Base-by-base conservation (phyloP, 1,284 basidiomycete genomes). In the Megacollybia platyphylla region DNA sequence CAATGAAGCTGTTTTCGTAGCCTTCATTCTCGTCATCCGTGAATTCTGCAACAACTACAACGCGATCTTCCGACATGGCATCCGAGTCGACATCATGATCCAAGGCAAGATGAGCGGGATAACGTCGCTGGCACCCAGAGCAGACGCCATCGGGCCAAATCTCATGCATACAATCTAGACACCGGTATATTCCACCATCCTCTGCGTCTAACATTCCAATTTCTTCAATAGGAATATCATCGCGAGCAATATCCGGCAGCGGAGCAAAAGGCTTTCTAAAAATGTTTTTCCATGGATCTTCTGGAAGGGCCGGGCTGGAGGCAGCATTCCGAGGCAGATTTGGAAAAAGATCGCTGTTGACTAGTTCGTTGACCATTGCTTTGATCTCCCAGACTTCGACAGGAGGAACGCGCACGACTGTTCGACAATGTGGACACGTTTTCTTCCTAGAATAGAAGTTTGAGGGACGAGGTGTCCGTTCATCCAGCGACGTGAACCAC, bases 371-470 rank as follows among this genome's bases (percentile, higher is more conserved):
- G 11, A 81, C 78, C 61, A 85, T 73, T 46, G 70, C 68, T 55
- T 86, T 86, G 49, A 86, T 63, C 7, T 63, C 65, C 76, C 79
- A 87, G n/a, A 81, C 71, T 55, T 79, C 78, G 4, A 76, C 67
- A 0, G 84, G 84, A 3, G 77, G 70, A 7, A 76, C 70, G 8
- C 55, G 57, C 11, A 87, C 66, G 11, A 67, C 54, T 0, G 75
- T 69, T 27, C 85, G 78, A 51, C 84, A 87, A 37, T 82, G 70
- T 0, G 84, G 84, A 49, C 85, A 87, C 1, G 76, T 81, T 57
- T 87, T 87, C 57, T 65, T 60, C 51, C 70, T 59, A 47, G 53
- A 28, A 29, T 30, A 38, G 36, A 44, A 44, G 17, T 7, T 42
- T 15, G 36, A 27, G 41, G 44, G 36, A n/a, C 39, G 24, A 11